Evolutionary conservation across 73 alveolate genomes (phyloP).

Genomic region (Blepharisma japonicum): DNA sequence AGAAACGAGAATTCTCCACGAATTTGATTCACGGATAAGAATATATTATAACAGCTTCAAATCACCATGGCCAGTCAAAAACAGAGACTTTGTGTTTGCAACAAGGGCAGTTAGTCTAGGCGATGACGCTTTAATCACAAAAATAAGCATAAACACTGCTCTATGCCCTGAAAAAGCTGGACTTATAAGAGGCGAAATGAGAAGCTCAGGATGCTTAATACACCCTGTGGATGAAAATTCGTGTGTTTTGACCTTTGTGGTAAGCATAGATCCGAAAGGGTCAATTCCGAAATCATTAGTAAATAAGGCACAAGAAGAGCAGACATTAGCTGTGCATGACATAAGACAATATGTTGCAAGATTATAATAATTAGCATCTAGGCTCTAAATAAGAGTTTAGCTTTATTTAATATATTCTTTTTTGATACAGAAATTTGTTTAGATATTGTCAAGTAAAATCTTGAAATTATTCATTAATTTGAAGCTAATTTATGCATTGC

Average conservation of each 20-base stretch:
- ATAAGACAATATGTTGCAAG: too few species aligned
- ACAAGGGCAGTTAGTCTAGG: neutral
- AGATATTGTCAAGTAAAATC: too few species aligned
- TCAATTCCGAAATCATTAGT: neutral
- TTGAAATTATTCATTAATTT: too few species aligned
- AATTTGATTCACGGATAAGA: neutral
- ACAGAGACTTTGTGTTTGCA: conserved; percentile 24
- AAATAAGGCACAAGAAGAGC: neutral
- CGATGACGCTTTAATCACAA: neutral
- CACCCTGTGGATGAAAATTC: neutral
- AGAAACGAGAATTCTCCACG: neutral
- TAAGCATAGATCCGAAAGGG: conserved; percentile 14
- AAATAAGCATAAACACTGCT: neutral
- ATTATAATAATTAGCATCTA: too few species aligned
- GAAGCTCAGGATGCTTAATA: neutral
- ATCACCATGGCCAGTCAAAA: conserved; percentile 22
- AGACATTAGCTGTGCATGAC: neutral
- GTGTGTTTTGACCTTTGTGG: neutral
- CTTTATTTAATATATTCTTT: too few species aligned
- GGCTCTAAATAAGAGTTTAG: too few species aligned
- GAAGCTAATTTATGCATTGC: too few species aligned
- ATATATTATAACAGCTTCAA: neutral
- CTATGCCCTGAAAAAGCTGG: neutral
- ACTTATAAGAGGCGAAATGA: neutral
- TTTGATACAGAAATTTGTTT: too few species aligned